Evolutionary conservation across 331 rosid genomes (phyloP).

Genomic region (Erythrophleum ivorense): DNA sequence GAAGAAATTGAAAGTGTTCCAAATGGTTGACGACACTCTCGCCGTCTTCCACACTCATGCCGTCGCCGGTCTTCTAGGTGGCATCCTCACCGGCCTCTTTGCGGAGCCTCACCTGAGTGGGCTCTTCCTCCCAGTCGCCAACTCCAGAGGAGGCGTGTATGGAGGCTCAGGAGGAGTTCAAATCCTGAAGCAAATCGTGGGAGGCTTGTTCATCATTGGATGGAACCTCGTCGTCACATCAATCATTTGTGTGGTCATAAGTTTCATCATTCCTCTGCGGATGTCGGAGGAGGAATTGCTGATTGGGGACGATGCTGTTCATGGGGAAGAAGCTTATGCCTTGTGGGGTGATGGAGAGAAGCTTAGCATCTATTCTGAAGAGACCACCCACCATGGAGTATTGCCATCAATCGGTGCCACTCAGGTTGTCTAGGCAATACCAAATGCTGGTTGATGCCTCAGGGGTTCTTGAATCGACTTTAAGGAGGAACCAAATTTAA

Average conservation of each 20-base stretch:
- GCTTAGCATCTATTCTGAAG: constrained; percentile 51
- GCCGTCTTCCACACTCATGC: constrained; percentile 90
- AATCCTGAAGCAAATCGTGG: constrained; percentile 63
- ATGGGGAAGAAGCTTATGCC: constrained; percentile 84
- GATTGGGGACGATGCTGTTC: constrained; percentile 76
- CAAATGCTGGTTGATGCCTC: no score
- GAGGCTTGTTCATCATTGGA: constrained; percentile 59
- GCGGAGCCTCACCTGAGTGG: constrained; percentile 64
- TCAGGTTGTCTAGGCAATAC: constrained; percentile 48
- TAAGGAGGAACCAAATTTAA: no score
- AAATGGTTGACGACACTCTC: constrained; percentile 71
- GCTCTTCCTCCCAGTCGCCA: constrained; percentile 60
- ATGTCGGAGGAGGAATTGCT: constrained; percentile 69
- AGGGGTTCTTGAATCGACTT: no score
- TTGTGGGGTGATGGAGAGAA: constrained; percentile 85
- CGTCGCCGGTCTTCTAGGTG: constrained; percentile 76
- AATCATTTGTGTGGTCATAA: constrained; percentile 51
- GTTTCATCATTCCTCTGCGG: constrained; percentile 49
- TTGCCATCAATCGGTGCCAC: constrained; percentile 61
- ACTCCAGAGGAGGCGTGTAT: constrained; percentile 63
- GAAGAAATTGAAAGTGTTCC: constrained; percentile 52
- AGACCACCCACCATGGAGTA: constrained; percentile 34
- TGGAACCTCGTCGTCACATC: constrained; percentile 73
- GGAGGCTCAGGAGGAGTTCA: constrained; percentile 71
- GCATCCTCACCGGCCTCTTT: constrained; percentile 70